phyloP scores from a whole-genome alignment of 495 filamentous ascomycete species.

The Aspergillus bertholletiae region DNA sequence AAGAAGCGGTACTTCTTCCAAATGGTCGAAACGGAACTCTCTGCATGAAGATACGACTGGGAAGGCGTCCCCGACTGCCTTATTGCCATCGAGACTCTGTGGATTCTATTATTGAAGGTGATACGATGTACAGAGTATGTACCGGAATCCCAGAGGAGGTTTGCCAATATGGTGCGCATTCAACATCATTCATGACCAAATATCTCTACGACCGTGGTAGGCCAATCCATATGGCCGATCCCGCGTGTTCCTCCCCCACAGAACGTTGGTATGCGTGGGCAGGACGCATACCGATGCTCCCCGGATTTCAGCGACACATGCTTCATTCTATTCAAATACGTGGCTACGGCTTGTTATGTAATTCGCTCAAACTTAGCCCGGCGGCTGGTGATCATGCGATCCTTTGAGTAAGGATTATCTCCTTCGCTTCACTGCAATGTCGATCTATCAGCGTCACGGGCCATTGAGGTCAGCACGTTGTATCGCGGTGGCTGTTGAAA shows the following conservation, averaged over 20 bases:
- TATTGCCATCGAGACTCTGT: neutral
- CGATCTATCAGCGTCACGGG: conserved; percentile 12
- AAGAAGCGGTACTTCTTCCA: conserved; percentile 4
- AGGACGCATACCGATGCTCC: conserved; percentile 13
- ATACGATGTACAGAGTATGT: neutral
- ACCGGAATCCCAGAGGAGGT: neutral
- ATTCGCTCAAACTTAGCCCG: neutral
- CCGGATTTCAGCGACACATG: conserved; percentile 8
- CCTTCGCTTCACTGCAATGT: conserved; percentile 10
- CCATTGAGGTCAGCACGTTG: conserved; percentile 1
- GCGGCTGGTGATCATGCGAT: conserved; percentile 4
- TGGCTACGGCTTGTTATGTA: conserved; percentile 1
- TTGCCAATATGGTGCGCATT: no score
- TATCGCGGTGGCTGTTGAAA: no score
- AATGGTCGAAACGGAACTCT: neutral
- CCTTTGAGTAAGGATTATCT: conserved; percentile 5
- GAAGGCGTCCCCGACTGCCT: neutral
- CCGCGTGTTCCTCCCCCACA: conserved; percentile 9
- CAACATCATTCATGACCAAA: neutral
- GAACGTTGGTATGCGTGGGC: conserved; percentile 1
- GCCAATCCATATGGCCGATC: neutral
- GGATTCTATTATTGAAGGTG: neutral
- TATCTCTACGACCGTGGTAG: neutral
- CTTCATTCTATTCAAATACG: neutral
- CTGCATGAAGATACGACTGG: neutral